Conservation (phyloP, 768 basidiomycete species). For the Rhodocollybia butyracea region DNA sequence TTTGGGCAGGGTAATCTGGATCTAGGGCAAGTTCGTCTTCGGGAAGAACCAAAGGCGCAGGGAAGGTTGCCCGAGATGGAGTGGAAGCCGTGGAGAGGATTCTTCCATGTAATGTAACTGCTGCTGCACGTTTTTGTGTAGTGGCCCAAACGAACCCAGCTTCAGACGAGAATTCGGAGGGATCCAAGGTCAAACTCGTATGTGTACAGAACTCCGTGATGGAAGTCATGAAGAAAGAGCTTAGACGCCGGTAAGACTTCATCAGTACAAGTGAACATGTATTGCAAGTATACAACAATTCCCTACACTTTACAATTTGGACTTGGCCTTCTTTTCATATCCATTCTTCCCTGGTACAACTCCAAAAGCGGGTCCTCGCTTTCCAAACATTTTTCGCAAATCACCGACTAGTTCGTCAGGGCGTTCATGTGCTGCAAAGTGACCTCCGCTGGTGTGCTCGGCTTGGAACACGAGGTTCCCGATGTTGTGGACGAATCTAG, state of each 20-base stretch:
- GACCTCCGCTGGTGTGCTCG: constrained; percentile 2
- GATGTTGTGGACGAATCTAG: neutral
- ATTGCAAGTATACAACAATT: neutral
- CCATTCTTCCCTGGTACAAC: constrained; percentile 28
- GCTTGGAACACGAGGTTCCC: constrained; percentile 3
- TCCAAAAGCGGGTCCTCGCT: constrained; percentile 27
- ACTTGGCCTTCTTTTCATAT: constrained; percentile 12
- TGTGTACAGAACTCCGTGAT: neutral
- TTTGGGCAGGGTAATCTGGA: constrained; percentile 31
- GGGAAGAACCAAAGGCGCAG: constrained; percentile 29
- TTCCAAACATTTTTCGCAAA: constrained; percentile 36
- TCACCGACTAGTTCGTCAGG: constrained; percentile 28
- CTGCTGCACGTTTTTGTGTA: neutral
- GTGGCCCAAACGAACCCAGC: neutral
- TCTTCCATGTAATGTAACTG: constrained; percentile 1
- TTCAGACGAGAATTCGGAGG: neutral
- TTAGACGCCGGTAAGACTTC: neutral
- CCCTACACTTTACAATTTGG: neutral
- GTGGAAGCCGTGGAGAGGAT: neutral
- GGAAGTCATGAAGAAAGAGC: neutral
- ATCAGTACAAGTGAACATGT: neutral
- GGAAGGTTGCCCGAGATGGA: constrained; percentile 17
- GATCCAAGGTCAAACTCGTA: neutral
- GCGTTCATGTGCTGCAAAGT: constrained; percentile 6
- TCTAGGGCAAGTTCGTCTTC: constrained; percentile 31